phyloP scores from a whole-genome alignment of 163 green algal species.

The Prototheca wickerhamii region DNA sequence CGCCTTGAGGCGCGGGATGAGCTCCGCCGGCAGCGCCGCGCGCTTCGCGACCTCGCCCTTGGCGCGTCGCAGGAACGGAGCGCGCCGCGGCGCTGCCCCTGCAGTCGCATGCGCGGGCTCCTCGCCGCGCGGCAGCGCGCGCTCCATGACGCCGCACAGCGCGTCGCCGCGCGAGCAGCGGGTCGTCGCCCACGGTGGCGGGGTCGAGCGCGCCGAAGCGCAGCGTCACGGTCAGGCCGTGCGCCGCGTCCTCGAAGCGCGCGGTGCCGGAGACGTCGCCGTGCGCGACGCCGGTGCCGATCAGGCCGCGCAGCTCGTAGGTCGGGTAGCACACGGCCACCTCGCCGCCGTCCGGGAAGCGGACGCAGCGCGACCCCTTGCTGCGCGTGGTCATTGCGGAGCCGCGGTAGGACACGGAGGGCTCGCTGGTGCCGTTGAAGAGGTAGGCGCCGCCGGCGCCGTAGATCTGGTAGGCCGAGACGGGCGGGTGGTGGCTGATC shows the following conservation, averaged over 20 bases:
- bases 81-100: slow-evolving; percentile 19
- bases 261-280: slow-evolving; percentile 52
- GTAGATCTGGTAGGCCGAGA: slow-evolving; percentile 68
- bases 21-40: background rate
- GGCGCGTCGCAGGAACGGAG: background rate
- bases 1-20: too few relatives aligned
- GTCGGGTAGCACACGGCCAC: slow-evolving; percentile 62
- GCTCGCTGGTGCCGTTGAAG: slow-evolving; percentile 68
- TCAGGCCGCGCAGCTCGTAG: slow-evolving; percentile 52
- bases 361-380: slow-evolving; percentile 55
- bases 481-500: slow-evolving; percentile 73
- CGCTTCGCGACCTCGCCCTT: background rate
- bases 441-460: slow-evolving; percentile 49
- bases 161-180: slow-evolving; percentile 46
- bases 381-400: slow-evolving; percentile 67
- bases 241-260: slow-evolving; percentile 40
- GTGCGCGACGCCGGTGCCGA: slow-evolving; percentile 48
- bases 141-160: slow-evolving; percentile 42
- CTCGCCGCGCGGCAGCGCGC: background rate
- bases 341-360: slow-evolving; percentile 53
- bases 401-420: slow-evolving; percentile 51
- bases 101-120: background rate
- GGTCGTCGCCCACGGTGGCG: slow-evolving; percentile 5
- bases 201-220: slow-evolving; percentile 39
- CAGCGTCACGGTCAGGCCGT: slow-evolving; percentile 40